Evolutionary conservation across 495 filamentous ascomycete genomes (phyloP).

Genomic region (Friedmanniomyces endolithicus): DNA sequence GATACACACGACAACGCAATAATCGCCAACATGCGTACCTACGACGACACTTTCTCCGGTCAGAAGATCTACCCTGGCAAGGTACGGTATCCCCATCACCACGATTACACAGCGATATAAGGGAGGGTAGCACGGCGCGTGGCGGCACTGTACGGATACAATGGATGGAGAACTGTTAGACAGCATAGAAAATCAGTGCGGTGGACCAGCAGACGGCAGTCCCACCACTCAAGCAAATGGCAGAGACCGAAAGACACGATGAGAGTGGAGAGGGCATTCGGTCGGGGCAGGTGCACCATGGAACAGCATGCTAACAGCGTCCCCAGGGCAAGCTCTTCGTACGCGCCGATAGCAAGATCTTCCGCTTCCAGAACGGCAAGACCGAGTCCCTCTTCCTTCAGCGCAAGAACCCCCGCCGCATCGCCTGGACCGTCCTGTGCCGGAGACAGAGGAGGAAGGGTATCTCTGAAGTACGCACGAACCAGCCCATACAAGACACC

Average conservation of each 20-base stretch:
- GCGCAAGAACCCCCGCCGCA: constrained; percentile 99
- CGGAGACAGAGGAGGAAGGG: constrained; percentile 99
- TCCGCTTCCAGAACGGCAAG: constrained; percentile 99
- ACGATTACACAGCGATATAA: not conserved
- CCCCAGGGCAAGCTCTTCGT: constrained; percentile 94
- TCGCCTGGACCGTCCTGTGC: constrained; percentile 96
- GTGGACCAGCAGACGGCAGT: no score
- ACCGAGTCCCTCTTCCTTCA: constrained; percentile 99
- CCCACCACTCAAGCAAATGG: not conserved
- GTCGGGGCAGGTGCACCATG: not conserved
- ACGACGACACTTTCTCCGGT: constrained; percentile 96
- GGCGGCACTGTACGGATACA: not conserved
- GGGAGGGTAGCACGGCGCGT: not conserved
- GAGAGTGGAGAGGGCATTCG: not conserved
- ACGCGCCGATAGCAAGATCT: constrained; percentile 99
- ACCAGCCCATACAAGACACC: not conserved
- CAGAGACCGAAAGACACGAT: not conserved
- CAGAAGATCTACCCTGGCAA: constrained; percentile 98
- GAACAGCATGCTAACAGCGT: not conserved
- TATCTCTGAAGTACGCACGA: constrained; percentile 81
- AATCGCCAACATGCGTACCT: constrained; percentile 72
- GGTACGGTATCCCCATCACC: constrained; percentile 42
- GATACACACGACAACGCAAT: not conserved
- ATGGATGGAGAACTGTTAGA: not conserved
- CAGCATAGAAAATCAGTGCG: not conserved